Evolutionary conservation across 306 rosid genomes (phyloP).

Genomic region (Oxytropis ochrocephala): DNA sequence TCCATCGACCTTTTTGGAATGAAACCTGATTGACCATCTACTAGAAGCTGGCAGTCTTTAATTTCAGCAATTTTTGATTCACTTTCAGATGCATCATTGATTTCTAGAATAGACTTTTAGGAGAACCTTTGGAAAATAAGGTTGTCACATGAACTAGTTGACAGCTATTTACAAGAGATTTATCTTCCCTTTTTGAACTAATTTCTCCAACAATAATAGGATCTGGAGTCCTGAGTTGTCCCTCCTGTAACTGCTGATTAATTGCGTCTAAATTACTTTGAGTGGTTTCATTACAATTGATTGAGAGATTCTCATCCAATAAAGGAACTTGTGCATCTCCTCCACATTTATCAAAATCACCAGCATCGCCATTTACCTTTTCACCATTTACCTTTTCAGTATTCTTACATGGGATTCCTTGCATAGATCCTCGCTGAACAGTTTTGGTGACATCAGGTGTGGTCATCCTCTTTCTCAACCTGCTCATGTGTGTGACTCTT

Average conservation of each 20-base stretch:
- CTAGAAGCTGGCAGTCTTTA: conserved; percentile 22
- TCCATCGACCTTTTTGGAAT: conserved; percentile 2
- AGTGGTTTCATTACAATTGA: conserved; percentile 20
- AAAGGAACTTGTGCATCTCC: conserved; percentile 28
- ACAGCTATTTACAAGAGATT: conserved; percentile 10
- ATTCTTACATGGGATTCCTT: conserved; percentile 2
- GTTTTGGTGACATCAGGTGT: conserved; percentile 19
- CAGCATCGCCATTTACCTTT: too few relatives aligned
- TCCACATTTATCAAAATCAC: conserved; percentile 19
- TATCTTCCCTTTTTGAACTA: conserved; percentile 7
- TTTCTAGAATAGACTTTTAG: conserved; percentile 11
- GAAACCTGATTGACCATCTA: conserved; percentile 16
- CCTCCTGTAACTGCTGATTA: conserved; percentile 26
- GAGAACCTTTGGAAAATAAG: conserved; percentile 16
- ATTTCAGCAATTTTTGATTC: conserved; percentile 9
- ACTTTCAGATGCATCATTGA: conserved; percentile 9
- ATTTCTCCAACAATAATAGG: conserved; percentile 9
- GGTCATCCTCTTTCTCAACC: conserved; percentile 28
- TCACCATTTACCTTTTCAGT: conserved; percentile 25
- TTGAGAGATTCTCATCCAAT: conserved; percentile 9
- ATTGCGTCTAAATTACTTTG: conserved; percentile 23
- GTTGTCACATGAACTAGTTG: conserved; percentile 7
- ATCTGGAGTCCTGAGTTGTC: conserved; percentile 14
- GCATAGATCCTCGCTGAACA: conserved; percentile 13
- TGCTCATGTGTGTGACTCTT: conserved; percentile 13